Conservation (phyloP, 1,139 yeast genomes). For the Blastobotrys illinoisensis region DNA sequence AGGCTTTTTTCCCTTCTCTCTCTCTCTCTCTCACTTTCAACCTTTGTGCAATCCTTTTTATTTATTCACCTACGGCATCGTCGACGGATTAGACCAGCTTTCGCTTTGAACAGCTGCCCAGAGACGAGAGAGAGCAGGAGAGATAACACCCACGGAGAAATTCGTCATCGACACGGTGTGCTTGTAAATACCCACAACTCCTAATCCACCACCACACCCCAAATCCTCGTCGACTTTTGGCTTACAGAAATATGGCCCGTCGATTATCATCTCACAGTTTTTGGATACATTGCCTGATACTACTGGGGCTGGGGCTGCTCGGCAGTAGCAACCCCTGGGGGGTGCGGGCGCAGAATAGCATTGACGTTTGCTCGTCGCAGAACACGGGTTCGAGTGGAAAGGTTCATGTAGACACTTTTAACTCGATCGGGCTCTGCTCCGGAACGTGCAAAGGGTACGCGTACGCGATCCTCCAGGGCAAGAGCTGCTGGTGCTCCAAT, state of each 20-base stretch:
- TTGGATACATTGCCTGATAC: background rate
- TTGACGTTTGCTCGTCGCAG: conserved; percentile 41
- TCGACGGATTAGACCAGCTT: background rate
- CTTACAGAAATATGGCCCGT: background rate
- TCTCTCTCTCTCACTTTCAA: background rate
- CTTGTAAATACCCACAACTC: background rate
- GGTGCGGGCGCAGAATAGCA: conserved; percentile 7
- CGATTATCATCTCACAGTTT: background rate
- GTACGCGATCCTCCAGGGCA: conserved; percentile 49
- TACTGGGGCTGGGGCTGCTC: background rate
- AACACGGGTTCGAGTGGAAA: conserved; percentile 38
- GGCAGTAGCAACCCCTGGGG: background rate
- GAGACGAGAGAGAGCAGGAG: background rate
- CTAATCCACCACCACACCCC: background rate
- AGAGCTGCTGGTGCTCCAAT: conserved; percentile 59
- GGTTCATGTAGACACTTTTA: conserved; percentile 32
- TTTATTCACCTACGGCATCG: background rate
- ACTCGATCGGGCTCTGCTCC: conserved; percentile 53
- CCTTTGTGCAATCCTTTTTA: background rate
- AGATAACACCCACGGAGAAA: background rate
- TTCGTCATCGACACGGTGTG: background rate
- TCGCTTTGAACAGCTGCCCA: background rate
- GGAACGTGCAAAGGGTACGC: conserved; percentile 49
- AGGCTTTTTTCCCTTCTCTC: background rate
- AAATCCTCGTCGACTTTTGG: background rate